Evolutionary conservation across 2,329 filamentous ascomycete species (phyloP).

Genomic region (Pseudocercospora fijiensis): DNA sequence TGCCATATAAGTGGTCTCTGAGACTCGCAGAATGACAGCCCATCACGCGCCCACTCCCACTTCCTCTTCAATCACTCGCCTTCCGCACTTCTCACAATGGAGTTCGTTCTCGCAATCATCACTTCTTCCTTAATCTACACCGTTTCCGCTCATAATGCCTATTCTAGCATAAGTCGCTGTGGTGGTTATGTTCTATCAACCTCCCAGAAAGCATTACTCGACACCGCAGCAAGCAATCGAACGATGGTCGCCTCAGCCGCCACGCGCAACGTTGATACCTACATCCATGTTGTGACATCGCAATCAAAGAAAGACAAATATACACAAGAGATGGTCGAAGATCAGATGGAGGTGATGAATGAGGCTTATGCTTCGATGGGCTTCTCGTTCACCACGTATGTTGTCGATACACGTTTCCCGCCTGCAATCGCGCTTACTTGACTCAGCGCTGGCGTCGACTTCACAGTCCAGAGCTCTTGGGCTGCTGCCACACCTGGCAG

Average conservation of each 20-base stretch:
- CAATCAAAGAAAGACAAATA: slow-evolving; percentile 36
- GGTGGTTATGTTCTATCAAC: background rate
- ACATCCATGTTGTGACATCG: slow-evolving; percentile 45
- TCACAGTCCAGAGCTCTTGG: slow-evolving; percentile 53
- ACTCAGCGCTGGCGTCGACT: slow-evolving; percentile 46
- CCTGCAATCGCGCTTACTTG: background rate
- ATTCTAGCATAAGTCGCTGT: background rate
- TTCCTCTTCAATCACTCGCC: background rate
- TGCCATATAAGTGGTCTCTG: background rate
- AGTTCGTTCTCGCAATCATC: background rate
- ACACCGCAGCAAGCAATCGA: slow-evolving; percentile 6
- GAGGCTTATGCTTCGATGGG: slow-evolving; percentile 46
- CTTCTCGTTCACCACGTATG: slow-evolving; percentile 45
- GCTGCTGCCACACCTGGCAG: slow-evolving; percentile 50
- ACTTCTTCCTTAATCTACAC: background rate
- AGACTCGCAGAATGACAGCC: background rate
- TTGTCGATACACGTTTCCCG: background rate
- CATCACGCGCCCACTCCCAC: background rate
- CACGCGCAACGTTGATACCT: slow-evolving; percentile 21
- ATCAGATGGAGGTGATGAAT: slow-evolving; percentile 40
- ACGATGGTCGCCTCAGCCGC: slow-evolving; percentile 5
- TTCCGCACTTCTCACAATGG: background rate
- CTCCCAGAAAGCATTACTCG: slow-evolving; percentile 4
- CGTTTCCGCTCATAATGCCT: background rate
- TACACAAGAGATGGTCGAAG: slow-evolving; percentile 39